Conservation (phyloP, 306 rosid species). For the Castanospermum australe region DNA sequence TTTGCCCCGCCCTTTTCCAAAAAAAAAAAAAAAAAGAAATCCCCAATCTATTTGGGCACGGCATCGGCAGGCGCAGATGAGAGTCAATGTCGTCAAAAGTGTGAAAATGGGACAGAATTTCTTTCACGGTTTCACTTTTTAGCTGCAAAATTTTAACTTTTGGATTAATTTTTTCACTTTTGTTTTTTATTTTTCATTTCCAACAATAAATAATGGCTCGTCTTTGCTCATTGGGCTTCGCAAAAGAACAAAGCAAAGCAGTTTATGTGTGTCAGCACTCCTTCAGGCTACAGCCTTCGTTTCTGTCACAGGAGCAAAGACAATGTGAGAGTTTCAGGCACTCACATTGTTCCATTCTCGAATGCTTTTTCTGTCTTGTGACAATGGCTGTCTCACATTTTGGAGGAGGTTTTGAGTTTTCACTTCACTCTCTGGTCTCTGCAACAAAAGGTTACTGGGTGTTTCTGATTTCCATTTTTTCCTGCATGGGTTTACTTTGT, state of each 20-base stretch:
- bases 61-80: background rate
- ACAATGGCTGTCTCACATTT: slow-evolving; percentile 32
- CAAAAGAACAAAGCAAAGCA: slow-evolving; percentile 36
- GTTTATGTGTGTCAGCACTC: slow-evolving; percentile 37
- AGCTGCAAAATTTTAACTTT: background rate
- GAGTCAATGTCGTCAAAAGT: slow-evolving; percentile 39
- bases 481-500: slow-evolving; percentile 3
- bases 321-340: slow-evolving; percentile 55
- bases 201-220: background rate
- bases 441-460: slow-evolving; percentile 42
- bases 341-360: slow-evolving; percentile 41
- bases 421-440: slow-evolving; percentile 30
- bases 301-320: slow-evolving; percentile 41
- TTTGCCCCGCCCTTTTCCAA: no score
- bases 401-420: slow-evolving; percentile 19
- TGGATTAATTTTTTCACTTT: background rate
- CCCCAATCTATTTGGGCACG: no score
- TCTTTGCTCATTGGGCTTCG: slow-evolving; percentile 35
- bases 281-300: slow-evolving; percentile 48
- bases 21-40: background rate
- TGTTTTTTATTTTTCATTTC: background rate
- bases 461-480: slow-evolving; percentile 24
- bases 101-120: slow-evolving; percentile 31
- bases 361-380: slow-evolving; percentile 25
- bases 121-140: slow-evolving; percentile 27